Percentiles rank a stretch among this genome's conserved stretches.
These are phyloP conservation scores for Didymella pinodella DNA, from an alignment of 2,329 filamentous ascomycete genomes.

Conservation along the genomic window DNA sequence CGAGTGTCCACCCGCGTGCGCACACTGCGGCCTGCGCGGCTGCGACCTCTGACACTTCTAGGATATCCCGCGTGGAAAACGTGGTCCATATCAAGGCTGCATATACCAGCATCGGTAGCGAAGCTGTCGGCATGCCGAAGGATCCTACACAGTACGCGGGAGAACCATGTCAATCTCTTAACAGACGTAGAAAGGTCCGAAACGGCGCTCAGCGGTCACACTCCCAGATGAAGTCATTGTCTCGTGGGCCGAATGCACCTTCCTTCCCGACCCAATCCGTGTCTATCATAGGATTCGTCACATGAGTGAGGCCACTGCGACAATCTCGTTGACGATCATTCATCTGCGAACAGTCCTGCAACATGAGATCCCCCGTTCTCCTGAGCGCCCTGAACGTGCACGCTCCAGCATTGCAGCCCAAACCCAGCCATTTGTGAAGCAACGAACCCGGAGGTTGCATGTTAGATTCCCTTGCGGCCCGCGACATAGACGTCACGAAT, in stretches of 20 bases:
- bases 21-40: slow-evolving; percentile 5
- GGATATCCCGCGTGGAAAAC: slow-evolving; percentile 21
- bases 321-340: slow-evolving; percentile 19
- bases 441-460: slow-evolving; percentile 22
- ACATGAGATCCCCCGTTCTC: slow-evolving; percentile 18
- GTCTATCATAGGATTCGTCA: slow-evolving; percentile 27
- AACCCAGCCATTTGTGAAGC: slow-evolving; percentile 26
- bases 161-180: slow-evolving; percentile 35
- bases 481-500: slow-evolving; percentile 26
- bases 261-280: slow-evolving; percentile 17
- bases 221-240: slow-evolving; percentile 33
- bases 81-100: slow-evolving; percentile 27
- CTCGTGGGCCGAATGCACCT: slow-evolving; percentile 27
- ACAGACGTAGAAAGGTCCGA: slow-evolving; percentile 29
- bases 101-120: slow-evolving; percentile 38
- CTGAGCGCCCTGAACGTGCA: slow-evolving; percentile 17
- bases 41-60: background rate
- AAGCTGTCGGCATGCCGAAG: slow-evolving; percentile 27
- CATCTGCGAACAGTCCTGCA: slow-evolving; percentile 18
- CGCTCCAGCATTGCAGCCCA: slow-evolving; percentile 27
- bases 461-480: slow-evolving; percentile 20
- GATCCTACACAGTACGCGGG: slow-evolving; percentile 28
- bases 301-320: slow-evolving; percentile 12
- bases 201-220: slow-evolving; percentile 14
- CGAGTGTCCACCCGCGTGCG: slow-evolving; percentile 10